Evolutionary conservation across 2,329 filamentous ascomycete genomes (phyloP), one percentile per base, ranked within the genome.

Genomic region (Zymoseptoria brevis): DNA sequence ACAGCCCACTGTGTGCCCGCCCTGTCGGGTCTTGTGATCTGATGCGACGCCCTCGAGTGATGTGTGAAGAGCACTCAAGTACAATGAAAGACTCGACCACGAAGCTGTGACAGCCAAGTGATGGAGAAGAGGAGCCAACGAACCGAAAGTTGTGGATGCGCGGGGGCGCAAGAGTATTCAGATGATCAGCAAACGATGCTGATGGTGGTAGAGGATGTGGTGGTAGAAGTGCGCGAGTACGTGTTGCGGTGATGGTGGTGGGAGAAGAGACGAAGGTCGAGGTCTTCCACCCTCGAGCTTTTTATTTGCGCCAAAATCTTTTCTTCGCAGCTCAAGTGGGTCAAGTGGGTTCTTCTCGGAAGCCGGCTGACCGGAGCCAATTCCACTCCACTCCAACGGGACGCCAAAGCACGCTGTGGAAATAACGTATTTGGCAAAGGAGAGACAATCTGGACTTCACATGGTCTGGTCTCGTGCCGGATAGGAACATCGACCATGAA

Each of bases 61-160:
- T 45, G 35, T 55, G 63, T 55, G 63, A 62, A 64, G 22, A 24
- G 51, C 64, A 53, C 54, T 21, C 55, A 26, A 49, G 61, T 64
- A 61, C 61, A 54, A 45, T 19, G 21, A 64, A 60, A 60, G 57
- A 56, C 64, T 66, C 64, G 57, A 65, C 62, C 64, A 66, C 64
- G 60, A 61, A 59, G 62, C 64, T 56, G 56, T 57, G 56, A 56
- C 57, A 61, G 59, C 65, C 56, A 61, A 54, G 51, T 29, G 29
- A 65, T 66, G 64, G 66, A 68, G 55, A 61, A 65, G 62, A 52
- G 53, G 57, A 66, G 66, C 67, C 66, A 62, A 67, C 66, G 64
- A 68, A 66, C 66, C 65, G 62, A 67, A 55, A 57, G 50, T 58
- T 55, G 49, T 35, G 53, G 30, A 55, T 41, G 55, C 49, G 56